Evolutionary conservation across 176 grass and related monocot species (phyloP).

Genomic region (Microstegium vimineum): DNA sequence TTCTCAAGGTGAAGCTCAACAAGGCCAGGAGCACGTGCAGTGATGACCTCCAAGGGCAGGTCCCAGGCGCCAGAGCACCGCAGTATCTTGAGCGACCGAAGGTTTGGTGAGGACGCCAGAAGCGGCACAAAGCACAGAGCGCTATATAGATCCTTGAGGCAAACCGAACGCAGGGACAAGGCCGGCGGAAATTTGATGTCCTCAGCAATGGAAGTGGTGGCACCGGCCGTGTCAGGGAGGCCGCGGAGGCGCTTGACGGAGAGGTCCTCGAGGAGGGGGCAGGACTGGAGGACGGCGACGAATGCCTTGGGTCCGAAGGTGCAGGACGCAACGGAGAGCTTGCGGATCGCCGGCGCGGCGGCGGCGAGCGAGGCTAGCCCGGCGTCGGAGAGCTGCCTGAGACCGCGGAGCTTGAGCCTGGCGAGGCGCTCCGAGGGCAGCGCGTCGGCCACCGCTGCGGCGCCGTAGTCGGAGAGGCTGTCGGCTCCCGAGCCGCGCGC

Average conservation of each 20-base stretch:
- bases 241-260: slow-evolving; percentile 88
- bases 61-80: slow-evolving; percentile 94
- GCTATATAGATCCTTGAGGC: slow-evolving; percentile 87
- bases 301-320: slow-evolving; percentile 81
- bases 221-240: slow-evolving; percentile 55
- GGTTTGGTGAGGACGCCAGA: slow-evolving; percentile 71
- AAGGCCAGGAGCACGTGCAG: slow-evolving; percentile 33
- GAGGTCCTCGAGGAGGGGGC: slow-evolving; percentile 71
- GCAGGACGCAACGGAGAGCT: slow-evolving; percentile 85
- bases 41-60: slow-evolving; percentile 52
- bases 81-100: slow-evolving; percentile 74
- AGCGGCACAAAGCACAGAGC: slow-evolving; percentile 78
- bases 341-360: slow-evolving; percentile 45
- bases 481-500: slow-evolving; percentile 50
- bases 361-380: slow-evolving; percentile 57
- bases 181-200: slow-evolving; percentile 27
- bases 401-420: slow-evolving; percentile 81
- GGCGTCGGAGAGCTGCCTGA: slow-evolving; percentile 59
- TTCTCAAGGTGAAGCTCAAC: slow-evolving; percentile 92
- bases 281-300: slow-evolving; percentile 53
- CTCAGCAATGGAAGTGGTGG: slow-evolving; percentile 30
- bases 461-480: slow-evolving; percentile 66
- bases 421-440: slow-evolving; percentile 43
- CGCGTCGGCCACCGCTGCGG: slow-evolving; percentile 32
- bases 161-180: slow-evolving; percentile 59